phyloP scores from a whole-genome alignment of 257 asterid genomes.

The Solanum bulbocastanum region DNA sequence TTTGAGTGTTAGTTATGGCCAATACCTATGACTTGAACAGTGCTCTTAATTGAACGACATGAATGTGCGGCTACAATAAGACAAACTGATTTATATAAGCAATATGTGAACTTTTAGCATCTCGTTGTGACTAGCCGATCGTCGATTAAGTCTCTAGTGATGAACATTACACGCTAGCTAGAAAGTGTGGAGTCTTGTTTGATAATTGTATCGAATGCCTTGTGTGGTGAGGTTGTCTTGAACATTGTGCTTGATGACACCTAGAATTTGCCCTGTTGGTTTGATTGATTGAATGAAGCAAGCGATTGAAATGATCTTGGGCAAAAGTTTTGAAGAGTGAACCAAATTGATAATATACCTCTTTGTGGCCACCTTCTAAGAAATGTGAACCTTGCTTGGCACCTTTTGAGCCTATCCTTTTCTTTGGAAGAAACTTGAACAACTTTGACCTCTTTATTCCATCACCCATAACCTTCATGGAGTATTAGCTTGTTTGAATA shows the following conservation, averaged over 20 bases:
- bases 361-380: not conserved
- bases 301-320: not conserved
- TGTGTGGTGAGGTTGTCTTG: no score
- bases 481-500: not conserved
- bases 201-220: no score
- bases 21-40: not conserved
- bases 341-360: not conserved
- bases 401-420: not conserved
- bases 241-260: not conserved
- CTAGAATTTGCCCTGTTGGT: not conserved
- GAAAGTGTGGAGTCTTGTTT: no score
- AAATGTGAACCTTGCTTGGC: not conserved
- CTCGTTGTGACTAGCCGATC: no score
- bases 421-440: not conserved
- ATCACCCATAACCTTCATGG: not conserved
- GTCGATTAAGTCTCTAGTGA: no score
- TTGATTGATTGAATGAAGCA: not conserved
- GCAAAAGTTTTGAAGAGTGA: not conserved
- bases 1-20: not conserved
- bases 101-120: no score
- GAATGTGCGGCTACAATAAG: not conserved
- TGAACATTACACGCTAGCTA: no score
- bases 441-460: not conserved
- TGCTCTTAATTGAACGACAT: not conserved
- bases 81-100: no score